Evolutionary conservation across 2,329 filamentous ascomycete genomes (phyloP).

Genomic region (Diplodia sapinea): DNA sequence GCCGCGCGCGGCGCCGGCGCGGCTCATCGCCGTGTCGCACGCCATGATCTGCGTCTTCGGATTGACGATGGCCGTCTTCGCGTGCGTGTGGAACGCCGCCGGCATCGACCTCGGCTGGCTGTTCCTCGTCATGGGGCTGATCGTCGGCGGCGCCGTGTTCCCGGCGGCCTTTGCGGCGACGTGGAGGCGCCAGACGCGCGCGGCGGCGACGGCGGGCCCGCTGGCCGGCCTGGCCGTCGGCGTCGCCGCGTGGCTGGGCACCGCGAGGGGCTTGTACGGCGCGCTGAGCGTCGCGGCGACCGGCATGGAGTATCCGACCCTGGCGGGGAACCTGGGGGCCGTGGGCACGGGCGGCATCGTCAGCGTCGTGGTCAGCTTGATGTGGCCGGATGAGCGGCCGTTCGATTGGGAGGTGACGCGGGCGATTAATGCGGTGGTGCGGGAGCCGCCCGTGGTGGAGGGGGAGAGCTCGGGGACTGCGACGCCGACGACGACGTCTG

Average conservation of each 20-base stretch:
- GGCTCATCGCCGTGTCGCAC: slow-evolving; percentile 60
- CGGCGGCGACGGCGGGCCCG: slow-evolving; percentile 58
- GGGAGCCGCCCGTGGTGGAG: slow-evolving; percentile 28
- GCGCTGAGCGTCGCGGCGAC: slow-evolving; percentile 57
- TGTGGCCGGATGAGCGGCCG: slow-evolving; percentile 48
- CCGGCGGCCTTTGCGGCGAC: slow-evolving; percentile 61
- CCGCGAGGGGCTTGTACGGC: slow-evolving; percentile 55
- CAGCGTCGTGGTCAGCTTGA: slow-evolving; percentile 55
- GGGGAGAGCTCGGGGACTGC: slow-evolving; percentile 10
- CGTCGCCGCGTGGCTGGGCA: slow-evolving; percentile 60
- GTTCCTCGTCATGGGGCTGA: slow-evolving; percentile 60
- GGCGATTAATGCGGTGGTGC: slow-evolving; percentile 40
- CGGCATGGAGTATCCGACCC: slow-evolving; percentile 56
- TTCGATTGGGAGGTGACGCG: slow-evolving; percentile 50
- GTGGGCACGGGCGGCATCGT: slow-evolving; percentile 52
- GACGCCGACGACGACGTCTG: slow-evolving; percentile 13
- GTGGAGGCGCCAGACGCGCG: slow-evolving; percentile 58
- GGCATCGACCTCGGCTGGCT: slow-evolving; percentile 61
- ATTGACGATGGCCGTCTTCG: slow-evolving; percentile 58
- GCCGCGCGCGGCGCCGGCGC: slow-evolving; percentile 51
- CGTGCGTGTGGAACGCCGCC: slow-evolving; percentile 58
- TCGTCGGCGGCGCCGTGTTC: slow-evolving; percentile 61
- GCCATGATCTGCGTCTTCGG: slow-evolving; percentile 61
- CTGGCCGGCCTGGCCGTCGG: slow-evolving; percentile 59
- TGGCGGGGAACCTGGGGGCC: slow-evolving; percentile 61